phyloP scores from a whole-genome alignment of 768 basidiomycete species.

The Gyrodon lividus region DNA sequence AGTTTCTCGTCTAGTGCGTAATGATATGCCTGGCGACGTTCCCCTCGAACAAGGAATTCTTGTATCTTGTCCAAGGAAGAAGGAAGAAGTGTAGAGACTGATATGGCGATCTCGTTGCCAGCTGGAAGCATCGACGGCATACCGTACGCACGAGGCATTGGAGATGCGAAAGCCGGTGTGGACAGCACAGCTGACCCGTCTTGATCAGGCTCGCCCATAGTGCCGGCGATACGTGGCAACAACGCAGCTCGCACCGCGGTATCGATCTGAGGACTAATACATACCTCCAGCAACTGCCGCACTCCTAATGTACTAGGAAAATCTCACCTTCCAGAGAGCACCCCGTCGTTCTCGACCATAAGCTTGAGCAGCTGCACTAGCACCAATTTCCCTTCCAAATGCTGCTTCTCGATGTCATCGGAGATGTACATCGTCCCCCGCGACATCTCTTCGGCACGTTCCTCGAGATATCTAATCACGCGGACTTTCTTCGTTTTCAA shows the following conservation, averaged over 20 bases:
- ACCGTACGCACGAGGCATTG: conserved; percentile 21
- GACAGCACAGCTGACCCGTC: conserved; percentile 17
- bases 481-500: conserved; percentile 80
- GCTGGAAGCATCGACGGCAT: conserved; percentile 16
- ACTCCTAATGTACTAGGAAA: neutral
- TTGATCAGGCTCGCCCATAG: conserved; percentile 19
- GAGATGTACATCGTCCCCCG: conserved; percentile 72
- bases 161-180: conserved; percentile 33
- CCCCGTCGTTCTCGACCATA: conserved; percentile 89
- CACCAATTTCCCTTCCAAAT: conserved; percentile 73
- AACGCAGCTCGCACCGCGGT: conserved; percentile 71
- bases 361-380: conserved; percentile 72
- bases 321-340: conserved; percentile 80
- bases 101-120: conserved; percentile 51
- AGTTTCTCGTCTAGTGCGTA: conserved; percentile 86
- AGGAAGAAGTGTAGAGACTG: conserved; percentile 56
- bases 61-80: conserved; percentile 77
- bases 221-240: conserved; percentile 51
- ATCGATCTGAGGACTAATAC: conserved; percentile 61
- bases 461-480: conserved; percentile 76
- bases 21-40: conserved; percentile 82
- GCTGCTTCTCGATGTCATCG: conserved; percentile 50
- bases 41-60: conserved; percentile 75
- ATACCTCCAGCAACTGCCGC: conserved; percentile 16
- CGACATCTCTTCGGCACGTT: conserved; percentile 72